These are phyloP conservation scores for Dissophora globulifera DNA, from an alignment of 192 early-diverging fungal genomes.

Conservation along the genomic window DNA sequence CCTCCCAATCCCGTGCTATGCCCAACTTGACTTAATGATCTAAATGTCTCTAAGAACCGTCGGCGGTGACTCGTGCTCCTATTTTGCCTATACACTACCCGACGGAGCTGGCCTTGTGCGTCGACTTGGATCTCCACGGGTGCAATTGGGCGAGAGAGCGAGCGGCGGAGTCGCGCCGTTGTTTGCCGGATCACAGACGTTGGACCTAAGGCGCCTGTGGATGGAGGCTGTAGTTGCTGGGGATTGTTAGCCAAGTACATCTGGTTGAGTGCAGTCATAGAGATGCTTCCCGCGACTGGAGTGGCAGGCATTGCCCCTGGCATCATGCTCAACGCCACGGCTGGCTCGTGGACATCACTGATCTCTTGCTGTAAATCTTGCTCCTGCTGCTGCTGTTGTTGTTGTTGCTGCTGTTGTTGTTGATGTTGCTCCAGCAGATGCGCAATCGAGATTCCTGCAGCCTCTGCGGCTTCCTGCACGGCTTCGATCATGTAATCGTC, in stretches of 20 bases:
- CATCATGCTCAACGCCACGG: too few relatives aligned
- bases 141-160: conserved; percentile 19
- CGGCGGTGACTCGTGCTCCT: conserved; percentile 18
- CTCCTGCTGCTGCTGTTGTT: background rate
- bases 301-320: background rate
- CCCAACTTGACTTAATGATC: conserved; percentile 44
- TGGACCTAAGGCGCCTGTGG: background rate
- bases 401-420: conserved; percentile 1
- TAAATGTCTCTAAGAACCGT: conserved; percentile 32
- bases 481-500: conserved; percentile 52
- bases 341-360: background rate
- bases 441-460: conserved; percentile 37
- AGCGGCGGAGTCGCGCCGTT: conserved; percentile 32
- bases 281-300: conserved; percentile 1
- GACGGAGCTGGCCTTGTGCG: conserved; percentile 36
- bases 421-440: conserved; percentile 40
- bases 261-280: conserved; percentile 16
- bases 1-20: conserved; percentile 2
- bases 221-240: background rate
- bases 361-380: background rate
- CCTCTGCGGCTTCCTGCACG: conserved; percentile 43
- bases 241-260: background rate
- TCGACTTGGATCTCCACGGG: conserved; percentile 50
- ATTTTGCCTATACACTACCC: conserved; percentile 35
- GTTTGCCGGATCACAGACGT: conserved; percentile 37